These are phyloP conservation scores for Blastosporella zonata DNA, from an alignment of 1,284 basidiomycete species.

Conservation along the genomic window DNA sequence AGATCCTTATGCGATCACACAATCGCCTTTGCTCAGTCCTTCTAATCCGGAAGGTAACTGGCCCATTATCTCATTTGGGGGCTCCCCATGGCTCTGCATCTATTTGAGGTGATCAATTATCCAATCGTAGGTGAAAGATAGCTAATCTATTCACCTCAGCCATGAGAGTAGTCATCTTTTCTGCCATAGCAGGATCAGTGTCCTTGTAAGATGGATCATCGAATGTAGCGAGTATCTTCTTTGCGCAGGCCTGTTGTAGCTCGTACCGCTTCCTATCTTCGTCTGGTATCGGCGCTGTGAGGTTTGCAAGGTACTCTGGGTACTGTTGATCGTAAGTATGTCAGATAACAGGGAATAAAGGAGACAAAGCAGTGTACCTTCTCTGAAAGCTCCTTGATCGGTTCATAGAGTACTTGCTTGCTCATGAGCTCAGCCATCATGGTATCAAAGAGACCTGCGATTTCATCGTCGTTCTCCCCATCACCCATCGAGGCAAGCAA, in stretches of 20 bases:
- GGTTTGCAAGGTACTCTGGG: constrained; percentile 71
- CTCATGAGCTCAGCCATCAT: constrained; percentile 96
- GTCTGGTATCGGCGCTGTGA: constrained; percentile 45
- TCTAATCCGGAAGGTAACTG: constrained; percentile 82
- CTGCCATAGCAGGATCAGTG: constrained; percentile 50
- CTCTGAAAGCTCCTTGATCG: constrained; percentile 82
- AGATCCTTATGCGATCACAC: constrained; percentile 43
- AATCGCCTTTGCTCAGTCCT: constrained; percentile 56
- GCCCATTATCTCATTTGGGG: constrained; percentile 90
- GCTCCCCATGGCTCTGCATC: constrained; percentile 87
- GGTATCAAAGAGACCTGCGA: constrained; percentile 78
- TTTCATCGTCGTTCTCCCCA: constrained; percentile 52
- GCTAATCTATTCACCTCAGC: constrained; percentile 53
- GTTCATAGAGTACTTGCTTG: constrained; percentile 92
- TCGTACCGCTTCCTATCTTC: constrained; percentile 72
- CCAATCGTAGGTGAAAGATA: not conserved
- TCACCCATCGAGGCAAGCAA: constrained; percentile 45
- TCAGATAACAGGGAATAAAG: not conserved
- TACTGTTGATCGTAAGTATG: constrained; percentile 52
- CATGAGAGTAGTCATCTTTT: constrained; percentile 69
- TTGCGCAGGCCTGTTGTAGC: constrained; percentile 64
- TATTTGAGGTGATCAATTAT: constrained; percentile 27
- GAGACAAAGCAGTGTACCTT: constrained; percentile 54
- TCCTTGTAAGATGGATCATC: constrained; percentile 68
- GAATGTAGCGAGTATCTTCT: constrained; percentile 72